These are phyloP conservation scores for Quercus tomentella DNA, from an alignment of 331 rosid species.

Conservation along the genomic window DNA sequence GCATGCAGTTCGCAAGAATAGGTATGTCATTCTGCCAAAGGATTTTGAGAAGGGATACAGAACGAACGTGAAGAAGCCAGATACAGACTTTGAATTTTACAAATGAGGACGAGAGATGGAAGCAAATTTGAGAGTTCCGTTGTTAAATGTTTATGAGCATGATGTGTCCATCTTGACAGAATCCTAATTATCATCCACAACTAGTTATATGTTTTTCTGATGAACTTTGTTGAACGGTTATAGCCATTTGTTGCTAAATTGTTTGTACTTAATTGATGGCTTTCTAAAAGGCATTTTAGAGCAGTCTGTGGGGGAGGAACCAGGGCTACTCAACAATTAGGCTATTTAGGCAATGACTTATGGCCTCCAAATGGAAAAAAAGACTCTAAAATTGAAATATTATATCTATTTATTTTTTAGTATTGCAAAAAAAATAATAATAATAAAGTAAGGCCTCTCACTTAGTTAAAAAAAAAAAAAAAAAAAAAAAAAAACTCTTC, in stretches of 20 bases:
- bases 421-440: too few species aligned
- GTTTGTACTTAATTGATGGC: background rate
- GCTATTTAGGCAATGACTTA: too few species aligned
- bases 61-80: conserved; percentile 97
- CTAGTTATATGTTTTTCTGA: background rate
- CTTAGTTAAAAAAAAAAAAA: too few species aligned
- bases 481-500: too few species aligned
- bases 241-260: background rate
- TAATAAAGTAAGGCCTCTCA: too few species aligned
- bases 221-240: conserved; percentile 1
- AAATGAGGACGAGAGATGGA: conserved; percentile 53
- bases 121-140: background rate
- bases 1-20: conserved; percentile 98
- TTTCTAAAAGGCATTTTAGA: background rate
- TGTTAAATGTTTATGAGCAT: background rate
- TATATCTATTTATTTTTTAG: too few species aligned
- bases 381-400: too few species aligned
- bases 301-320: background rate
- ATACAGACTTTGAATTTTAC: conserved; percentile 96
- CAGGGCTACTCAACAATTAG: too few species aligned
- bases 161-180: background rate
- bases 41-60: conserved; percentile 98
- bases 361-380: too few species aligned
- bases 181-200: background rate
- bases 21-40: conserved; percentile 92